Base-by-base conservation (phyloP, 2,329 filamentous ascomycete genomes). In the Fusarium miscanthi region DNA sequence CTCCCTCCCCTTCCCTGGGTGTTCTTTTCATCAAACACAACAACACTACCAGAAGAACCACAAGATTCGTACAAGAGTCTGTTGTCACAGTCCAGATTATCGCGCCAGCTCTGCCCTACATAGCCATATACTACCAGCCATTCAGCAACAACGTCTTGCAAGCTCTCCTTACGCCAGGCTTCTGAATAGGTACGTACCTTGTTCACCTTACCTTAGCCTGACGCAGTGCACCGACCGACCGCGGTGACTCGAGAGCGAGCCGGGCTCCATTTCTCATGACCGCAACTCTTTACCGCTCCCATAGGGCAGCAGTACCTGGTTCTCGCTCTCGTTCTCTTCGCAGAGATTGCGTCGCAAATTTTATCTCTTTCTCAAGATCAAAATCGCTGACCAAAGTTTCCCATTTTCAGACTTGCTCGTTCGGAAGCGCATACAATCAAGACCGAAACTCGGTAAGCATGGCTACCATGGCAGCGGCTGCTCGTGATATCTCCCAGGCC, bases 381-480 rank as follows among this genome's bases (percentile, higher is more conserved):
- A 51, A 56, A 23, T 53, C 65, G 66, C 72, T 77, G 66, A 78
- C 69, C 63, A 49, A 65, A 45, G 23, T 52, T 27, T 68, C 23
- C 33, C 42, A 35, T 41, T n/a, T 25, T 63, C 75, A 86, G 84
- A 84, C 78, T 77, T 79, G 81, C 82, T 82, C 80, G 80, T 83
- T 83, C 82, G 82, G 84, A 87, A 87, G 84, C 84, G 74, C 81
- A 77, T 69, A 64, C 73, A 66, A 64, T 74, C 72, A 77, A 74
- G 61, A 75, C 79, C 72, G 73, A 78, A 75, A 80, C 78, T 69
- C 78, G 80, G 82, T 81, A 85, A 85, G 85, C 80, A 90, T 90
- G 88, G 89, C 89, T 87, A 87, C 85, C 82, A 87, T 89, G 89
- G 87, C 87, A 87, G 85, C 88, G 85, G 87, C 87, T 88, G 88